Percentiles rank a stretch among this genome's conserved stretches.
Conservation (phyloP, 2,329 filamentous ascomycete genomes). For the Ophiognomonia clavigignenti-juglandacearum region DNA sequence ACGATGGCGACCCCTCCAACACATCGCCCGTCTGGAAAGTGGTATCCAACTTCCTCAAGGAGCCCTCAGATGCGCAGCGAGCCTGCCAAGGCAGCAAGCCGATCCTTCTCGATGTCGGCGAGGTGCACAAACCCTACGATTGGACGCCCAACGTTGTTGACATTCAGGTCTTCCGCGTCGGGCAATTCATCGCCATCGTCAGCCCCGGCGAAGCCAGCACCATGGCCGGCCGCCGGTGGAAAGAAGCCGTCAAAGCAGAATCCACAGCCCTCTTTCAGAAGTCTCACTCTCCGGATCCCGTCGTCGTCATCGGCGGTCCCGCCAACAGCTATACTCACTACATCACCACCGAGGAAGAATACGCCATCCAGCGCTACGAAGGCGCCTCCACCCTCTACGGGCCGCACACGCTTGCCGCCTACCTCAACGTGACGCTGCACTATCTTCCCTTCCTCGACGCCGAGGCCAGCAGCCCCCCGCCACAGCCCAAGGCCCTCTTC, state of each 20-base stretch:
- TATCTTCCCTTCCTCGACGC: constrained; percentile 63
- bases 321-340: constrained; percentile 90
- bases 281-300: constrained; percentile 32
- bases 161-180: constrained; percentile 78
- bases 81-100: constrained; percentile 78
- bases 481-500: constrained; percentile 42
- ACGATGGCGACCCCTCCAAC: constrained; percentile 64
- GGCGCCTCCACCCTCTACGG: constrained; percentile 86
- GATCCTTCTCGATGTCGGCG: constrained; percentile 82
- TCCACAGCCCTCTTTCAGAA: constrained; percentile 41
- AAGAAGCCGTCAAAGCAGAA: constrained; percentile 58
- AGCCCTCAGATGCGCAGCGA: constrained; percentile 64
- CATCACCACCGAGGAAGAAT: constrained; percentile 75
- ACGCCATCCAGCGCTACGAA: constrained; percentile 80
- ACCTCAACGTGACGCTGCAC: constrained; percentile 72
- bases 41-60: constrained; percentile 67
- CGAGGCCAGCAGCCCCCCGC: constrained; percentile 32
- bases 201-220: constrained; percentile 85
- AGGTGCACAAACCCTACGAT: constrained; percentile 69
- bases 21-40: constrained; percentile 70
- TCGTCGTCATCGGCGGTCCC: constrained; percentile 83
- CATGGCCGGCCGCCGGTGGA: constrained; percentile 89
- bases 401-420: constrained; percentile 76
- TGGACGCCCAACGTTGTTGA: constrained; percentile 94
- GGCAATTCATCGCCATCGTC: constrained; percentile 78